Base-by-base conservation (phyloP, 148 eudicot genomes). In the Vaccinium darrowii region DNA sequence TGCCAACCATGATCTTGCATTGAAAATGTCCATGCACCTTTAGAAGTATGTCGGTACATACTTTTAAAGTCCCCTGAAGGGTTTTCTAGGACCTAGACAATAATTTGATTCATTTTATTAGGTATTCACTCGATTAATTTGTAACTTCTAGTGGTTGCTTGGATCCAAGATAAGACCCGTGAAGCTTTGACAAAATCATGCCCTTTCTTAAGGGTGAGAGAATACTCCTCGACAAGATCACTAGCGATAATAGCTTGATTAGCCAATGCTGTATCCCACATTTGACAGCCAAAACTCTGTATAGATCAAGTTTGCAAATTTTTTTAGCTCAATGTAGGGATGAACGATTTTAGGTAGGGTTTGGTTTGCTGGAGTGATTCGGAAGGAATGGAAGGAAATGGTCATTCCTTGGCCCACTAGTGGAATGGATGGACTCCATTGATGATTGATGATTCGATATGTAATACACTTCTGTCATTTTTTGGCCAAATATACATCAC, bases 1-100 rank as follows among this genome's bases (percentile, higher is more conserved):
- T 90, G 93, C 96, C 93, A 93, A 23, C 96, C 96, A 79, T 94
- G 94, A 83, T 92, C 97, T 87, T 89, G 92, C 60, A 86, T 89
- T 30, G 94, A 91, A 81, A 92, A 94, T 23, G 96, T 88, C 96
- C 96, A 93, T 1, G 91, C 87, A 4, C 96, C 96, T 87, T 93
- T 93, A 9, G 87, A 84, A 56, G 82, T 89, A 82, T 90, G 92
- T 36, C 93, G 87, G 57, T 91, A 91, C 96, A 89, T 91, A 76
- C 87, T 83, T 12, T 5, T 52, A 52, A 63, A 90, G 76, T 93
- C 87, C 21, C 92, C 96, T 3, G 92, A 81, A 81, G 93, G 93
- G 81, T 93, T 89, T 21, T 89, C 90, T 52, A 78, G 82, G 9
- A 93, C 88, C 94, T 92, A 53, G 39, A 84, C 75, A 67, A 84